These are phyloP conservation scores for Hepatocystis sp. DNA, from an alignment of 169 alveolate genomes.

Conservation along the genomic window DNA sequence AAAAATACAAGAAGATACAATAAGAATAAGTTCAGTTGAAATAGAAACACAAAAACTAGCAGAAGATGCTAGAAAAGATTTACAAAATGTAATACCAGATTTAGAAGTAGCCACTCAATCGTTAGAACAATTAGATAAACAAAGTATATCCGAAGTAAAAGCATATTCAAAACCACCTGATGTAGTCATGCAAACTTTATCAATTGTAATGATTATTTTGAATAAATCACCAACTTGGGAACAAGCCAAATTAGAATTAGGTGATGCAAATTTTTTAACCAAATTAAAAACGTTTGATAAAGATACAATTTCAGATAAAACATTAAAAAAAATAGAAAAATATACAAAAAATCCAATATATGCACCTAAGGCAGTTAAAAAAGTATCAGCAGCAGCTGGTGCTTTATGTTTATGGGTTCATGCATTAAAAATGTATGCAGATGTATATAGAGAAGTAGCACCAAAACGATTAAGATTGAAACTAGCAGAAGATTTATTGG, in stretches of 20 bases:
- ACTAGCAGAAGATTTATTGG: slow-evolving; percentile 91
- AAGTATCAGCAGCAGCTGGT: slow-evolving; percentile 95
- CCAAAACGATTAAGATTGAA: slow-evolving; percentile 95
- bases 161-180: slow-evolving; percentile 93
- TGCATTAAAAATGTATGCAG: slow-evolving; percentile 96
- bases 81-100: slow-evolving; percentile 97
- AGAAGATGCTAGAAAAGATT: slow-evolving; percentile 96
- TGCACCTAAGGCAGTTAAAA: slow-evolving; percentile 91
- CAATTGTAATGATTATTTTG: slow-evolving; percentile 94
- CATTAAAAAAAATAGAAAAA: slow-evolving; percentile 90
- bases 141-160: slow-evolving; percentile 94
- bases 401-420: slow-evolving; percentile 97
- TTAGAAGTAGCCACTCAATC: slow-evolving; percentile 96
- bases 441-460: slow-evolving; percentile 96
- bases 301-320: slow-evolving; percentile 91
- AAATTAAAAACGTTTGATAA: slow-evolving; percentile 92
- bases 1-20: slow-evolving; percentile 93
- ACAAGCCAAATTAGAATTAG: slow-evolving; percentile 93
- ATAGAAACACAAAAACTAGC: slow-evolving; percentile 93
- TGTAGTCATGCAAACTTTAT: slow-evolving; percentile 93
- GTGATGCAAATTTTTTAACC: slow-evolving; percentile 93
- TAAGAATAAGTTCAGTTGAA: slow-evolving; percentile 93
- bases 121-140: slow-evolving; percentile 95
- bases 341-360: slow-evolving; percentile 91
- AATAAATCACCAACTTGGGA: slow-evolving; percentile 95